A percentile compares a stretch with the other conserved stretches of the same genome.
Evolutionary conservation across 2,329 filamentous ascomycete genomes (phyloP).

Genomic region (Fusarium odoratissimum): DNA sequence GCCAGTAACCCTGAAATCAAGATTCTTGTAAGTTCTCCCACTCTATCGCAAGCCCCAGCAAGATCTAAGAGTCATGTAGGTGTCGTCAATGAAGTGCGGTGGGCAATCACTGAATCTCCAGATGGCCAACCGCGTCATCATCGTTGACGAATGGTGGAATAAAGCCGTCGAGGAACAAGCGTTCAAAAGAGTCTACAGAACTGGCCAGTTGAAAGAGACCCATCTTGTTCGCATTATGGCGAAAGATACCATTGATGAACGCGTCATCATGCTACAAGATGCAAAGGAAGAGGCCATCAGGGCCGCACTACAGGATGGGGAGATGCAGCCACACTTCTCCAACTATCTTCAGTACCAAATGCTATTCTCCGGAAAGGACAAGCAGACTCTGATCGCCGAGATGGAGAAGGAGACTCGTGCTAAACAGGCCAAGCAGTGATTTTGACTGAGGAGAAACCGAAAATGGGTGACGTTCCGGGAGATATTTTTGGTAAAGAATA

Average conservation of each 20-base stretch:
- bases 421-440: not conserved
- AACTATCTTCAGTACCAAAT: not conserved
- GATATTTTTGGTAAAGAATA: not conserved
- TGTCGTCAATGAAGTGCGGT: constrained; percentile 51
- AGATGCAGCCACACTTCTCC: constrained; percentile 3
- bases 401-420: not conserved
- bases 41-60: rapidly evolving
- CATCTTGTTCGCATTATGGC: constrained; percentile 69
- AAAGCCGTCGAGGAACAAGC: constrained; percentile 70
- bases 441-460: rapidly evolving
- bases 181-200: constrained; percentile 69
- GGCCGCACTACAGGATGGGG: constrained; percentile 47
- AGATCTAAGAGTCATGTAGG: constrained; percentile 32
- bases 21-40: constrained; percentile 50
- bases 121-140: constrained; percentile 63
- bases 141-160: constrained; percentile 73
- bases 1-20: constrained; percentile 13
- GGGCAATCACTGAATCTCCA: constrained; percentile 56
- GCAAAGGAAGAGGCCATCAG: constrained; percentile 63
- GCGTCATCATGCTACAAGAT: constrained; percentile 66
- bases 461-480: not conserved
- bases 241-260: constrained; percentile 67
- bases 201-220: constrained; percentile 71
- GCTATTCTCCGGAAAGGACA: not conserved
- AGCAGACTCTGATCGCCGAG: rapidly evolving